Conservation (phyloP, 305 asterid genomes). For the Solanum chacoense region DNA sequence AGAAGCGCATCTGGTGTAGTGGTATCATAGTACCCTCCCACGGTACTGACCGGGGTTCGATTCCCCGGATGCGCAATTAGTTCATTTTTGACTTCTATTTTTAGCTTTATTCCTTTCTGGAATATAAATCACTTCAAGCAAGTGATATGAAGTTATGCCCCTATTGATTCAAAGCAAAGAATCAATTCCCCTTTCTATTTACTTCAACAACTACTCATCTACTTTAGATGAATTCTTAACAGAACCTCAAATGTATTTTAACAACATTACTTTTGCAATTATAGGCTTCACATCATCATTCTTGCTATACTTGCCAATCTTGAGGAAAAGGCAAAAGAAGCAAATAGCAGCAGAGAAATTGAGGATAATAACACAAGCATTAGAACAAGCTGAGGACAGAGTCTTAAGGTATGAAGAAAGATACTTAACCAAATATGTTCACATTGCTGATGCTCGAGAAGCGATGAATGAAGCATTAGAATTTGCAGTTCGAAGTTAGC, state of each 20-base stretch:
- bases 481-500: conserved; percentile 26
- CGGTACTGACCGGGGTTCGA: conserved; percentile 27
- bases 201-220: background rate
- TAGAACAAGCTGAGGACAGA: conserved; percentile 22
- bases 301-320: conserved; percentile 9
- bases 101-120: background rate
- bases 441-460: conserved; percentile 21
- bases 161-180: conserved; percentile 1
- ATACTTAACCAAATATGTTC: conserved; percentile 36
- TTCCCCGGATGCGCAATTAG: conserved; percentile 21
- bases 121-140: background rate
- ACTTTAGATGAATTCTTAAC: background rate
- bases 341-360: conserved; percentile 11
- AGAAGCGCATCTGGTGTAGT: conserved; percentile 22
- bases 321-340: conserved; percentile 12
- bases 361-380: conserved; percentile 12
- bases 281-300: conserved; percentile 21
- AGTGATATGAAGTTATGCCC: background rate
- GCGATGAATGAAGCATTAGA: conserved; percentile 33
- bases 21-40: conserved; percentile 29
- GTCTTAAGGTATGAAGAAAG: conserved; percentile 24
- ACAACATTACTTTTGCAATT: conserved; percentile 5
- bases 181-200: background rate
- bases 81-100: too few species aligned
- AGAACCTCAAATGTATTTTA: conserved; percentile 6